phyloP scores from a whole-genome alignment of 495 filamentous ascomycete genomes.

The Neurospora sp. region DNA sequence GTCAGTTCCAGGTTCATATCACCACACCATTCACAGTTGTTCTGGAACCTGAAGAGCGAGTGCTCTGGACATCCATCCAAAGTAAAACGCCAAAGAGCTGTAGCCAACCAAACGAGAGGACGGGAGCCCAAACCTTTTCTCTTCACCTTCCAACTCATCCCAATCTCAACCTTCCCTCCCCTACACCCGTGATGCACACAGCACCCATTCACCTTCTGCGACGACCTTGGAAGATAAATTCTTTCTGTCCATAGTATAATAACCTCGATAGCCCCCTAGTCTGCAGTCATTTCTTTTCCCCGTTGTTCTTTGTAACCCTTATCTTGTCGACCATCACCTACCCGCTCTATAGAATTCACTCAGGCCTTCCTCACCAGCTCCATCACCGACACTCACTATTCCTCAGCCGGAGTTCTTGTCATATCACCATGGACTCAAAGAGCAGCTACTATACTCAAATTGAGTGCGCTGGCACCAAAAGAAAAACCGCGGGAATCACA shows the following conservation, averaged over 20 bases:
- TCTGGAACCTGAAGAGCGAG: neutral
- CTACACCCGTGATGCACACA: neutral
- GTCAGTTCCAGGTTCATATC: neutral
- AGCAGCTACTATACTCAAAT: neutral
- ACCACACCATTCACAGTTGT: neutral
- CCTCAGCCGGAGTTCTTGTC: neutral
- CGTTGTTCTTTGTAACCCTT: neutral
- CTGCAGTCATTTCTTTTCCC: neutral
- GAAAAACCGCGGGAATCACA: neutral
- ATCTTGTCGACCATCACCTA: neutral
- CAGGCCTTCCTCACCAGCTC: neutral
- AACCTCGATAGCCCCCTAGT: neutral
- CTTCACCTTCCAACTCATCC: neutral
- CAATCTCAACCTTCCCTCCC: neutral
- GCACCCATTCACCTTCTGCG: neutral
- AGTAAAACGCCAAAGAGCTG: neutral
- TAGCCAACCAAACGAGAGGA: neutral
- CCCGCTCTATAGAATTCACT: neutral
- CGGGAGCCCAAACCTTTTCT: neutral
- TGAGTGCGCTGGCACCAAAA: neutral
- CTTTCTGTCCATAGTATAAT: neutral
- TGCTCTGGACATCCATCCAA: neutral
- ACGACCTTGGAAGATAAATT: neutral
- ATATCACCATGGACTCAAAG: neutral
- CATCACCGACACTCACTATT: neutral